phyloP scores from a whole-genome alignment of 179 eudicot species.

The Silene vulgaris region DNA sequence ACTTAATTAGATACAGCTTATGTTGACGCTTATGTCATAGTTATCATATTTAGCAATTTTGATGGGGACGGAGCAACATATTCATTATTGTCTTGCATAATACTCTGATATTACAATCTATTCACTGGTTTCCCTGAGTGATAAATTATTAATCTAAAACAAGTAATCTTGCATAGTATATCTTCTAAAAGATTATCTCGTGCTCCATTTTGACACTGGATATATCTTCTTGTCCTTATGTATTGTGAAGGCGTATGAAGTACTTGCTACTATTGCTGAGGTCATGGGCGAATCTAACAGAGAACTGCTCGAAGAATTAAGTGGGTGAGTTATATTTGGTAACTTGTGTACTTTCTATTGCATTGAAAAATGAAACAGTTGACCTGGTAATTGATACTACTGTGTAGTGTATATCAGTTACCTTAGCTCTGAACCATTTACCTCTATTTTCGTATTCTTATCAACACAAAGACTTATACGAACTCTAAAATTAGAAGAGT shows the following conservation, averaged over 20 bases:
- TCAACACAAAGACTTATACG: no score
- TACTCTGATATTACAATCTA: not conserved
- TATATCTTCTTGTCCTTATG: slow-evolving; percentile 6
- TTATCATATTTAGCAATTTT: not conserved
- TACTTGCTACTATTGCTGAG: slow-evolving; percentile 72
- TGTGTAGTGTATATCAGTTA: no score
- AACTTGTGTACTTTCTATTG: not conserved
- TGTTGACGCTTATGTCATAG: not conserved
- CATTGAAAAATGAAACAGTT: not conserved
- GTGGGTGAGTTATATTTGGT: slow-evolving; percentile 48
- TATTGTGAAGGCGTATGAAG: slow-evolving; percentile 64
- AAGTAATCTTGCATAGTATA: not conserved
- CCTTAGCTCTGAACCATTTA: not conserved
- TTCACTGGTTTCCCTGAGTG: not conserved
- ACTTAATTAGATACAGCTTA: not conserved
- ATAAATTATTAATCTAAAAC: not conserved
- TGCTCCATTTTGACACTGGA: slow-evolving; percentile 1
- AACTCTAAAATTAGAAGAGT: no score
- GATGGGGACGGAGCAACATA: not conserved
- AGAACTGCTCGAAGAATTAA: slow-evolving; percentile 63
- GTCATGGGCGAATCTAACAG: slow-evolving; percentile 60
- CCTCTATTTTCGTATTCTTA: not conserved
- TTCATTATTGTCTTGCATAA: not conserved
- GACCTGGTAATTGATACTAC: not conserved
- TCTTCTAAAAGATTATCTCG: not conserved